Conservation (phyloP, 225 moss, liverwort and hornwort genomes). For the Neckera pumila region DNA sequence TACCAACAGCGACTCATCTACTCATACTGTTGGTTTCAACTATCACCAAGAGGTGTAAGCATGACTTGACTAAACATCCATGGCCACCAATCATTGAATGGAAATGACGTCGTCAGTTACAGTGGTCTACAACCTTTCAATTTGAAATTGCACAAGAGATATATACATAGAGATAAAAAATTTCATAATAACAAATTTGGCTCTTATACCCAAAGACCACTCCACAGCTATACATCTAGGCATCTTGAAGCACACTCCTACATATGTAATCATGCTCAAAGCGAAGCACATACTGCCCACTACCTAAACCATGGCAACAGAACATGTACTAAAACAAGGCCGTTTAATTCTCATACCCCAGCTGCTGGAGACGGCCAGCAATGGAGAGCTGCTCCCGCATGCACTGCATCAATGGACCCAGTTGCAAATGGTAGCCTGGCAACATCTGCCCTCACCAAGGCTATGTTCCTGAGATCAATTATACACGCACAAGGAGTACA, state of each 20-base stretch:
- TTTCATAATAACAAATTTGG: not conserved
- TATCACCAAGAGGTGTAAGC: not conserved
- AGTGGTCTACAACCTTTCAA: not conserved
- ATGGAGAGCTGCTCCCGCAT: slow-evolving; percentile 52
- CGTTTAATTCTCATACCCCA: slow-evolving; percentile 6
- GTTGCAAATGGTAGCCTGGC: slow-evolving; percentile 38
- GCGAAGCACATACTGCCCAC: not conserved
- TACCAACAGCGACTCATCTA: not conserved
- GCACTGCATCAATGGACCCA: slow-evolving; percentile 44
- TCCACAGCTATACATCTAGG: not conserved
- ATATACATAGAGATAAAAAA: not conserved
- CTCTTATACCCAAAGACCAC: not conserved
- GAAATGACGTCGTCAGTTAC: not conserved
- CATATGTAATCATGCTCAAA: not conserved
- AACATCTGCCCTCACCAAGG: slow-evolving; percentile 44
- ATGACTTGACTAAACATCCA: not conserved
- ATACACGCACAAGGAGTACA: not conserved
- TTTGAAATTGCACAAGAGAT: not conserved
- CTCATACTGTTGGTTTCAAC: not conserved
- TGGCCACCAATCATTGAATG: not conserved
- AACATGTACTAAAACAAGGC: not conserved
- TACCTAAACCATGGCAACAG: not conserved
- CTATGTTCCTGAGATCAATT: slow-evolving; percentile 17
- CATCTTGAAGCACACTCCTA: not conserved
- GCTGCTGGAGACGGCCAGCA: slow-evolving; percentile 46